Base-by-base conservation (phyloP, 129 eudicot genomes). In the Arctium lappa region DNA sequence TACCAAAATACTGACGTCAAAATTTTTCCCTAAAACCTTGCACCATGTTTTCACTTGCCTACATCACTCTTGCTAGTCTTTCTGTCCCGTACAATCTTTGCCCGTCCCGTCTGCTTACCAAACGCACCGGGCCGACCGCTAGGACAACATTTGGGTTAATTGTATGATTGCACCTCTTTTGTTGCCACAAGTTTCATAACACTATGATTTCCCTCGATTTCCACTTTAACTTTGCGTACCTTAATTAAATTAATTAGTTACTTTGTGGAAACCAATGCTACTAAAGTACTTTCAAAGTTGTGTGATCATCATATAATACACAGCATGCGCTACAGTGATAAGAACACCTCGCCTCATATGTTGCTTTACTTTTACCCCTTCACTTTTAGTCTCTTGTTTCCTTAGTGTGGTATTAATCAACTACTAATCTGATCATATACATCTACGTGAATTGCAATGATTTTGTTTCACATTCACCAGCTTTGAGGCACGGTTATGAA, bases 251-350 rank as follows among this genome's bases (percentile, higher is more conserved):
- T 32, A 79, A 3, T 78, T 40, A 69, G 65, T 80, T 70, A 80
- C 78, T 85, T 73, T 78, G 69, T 65, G 72, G 39, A 33, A n/a
- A 33, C 13, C 79, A 78, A 72, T 79, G 82, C 77, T 50, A 27
- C 29, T 83, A 77, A 69, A 83, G 86, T 48, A 37, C 34, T 62
- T 84, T 39, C 74, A 73, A 79, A 81, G 75, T 65, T 68, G n/a
- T 75, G 80, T 77, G 83, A 86, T 78, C 77, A 86, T 78, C 77
- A 72, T 82, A 83, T 80, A 68, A 78, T 81, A 72, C 73, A 30
- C 72, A 80, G 71, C 88, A 88, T 88, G 89, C 86, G 80, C 82
- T 46, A 78, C 81, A 76, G 78, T 88, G 72, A 76, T 82, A 79
- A 81, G 10, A 38, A 40, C 66, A 68, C 60, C 79, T 65, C 72